Conservation (phyloP, 192 early-diverging fungal genomes). For the Umbelopsis ramanniana region DNA sequence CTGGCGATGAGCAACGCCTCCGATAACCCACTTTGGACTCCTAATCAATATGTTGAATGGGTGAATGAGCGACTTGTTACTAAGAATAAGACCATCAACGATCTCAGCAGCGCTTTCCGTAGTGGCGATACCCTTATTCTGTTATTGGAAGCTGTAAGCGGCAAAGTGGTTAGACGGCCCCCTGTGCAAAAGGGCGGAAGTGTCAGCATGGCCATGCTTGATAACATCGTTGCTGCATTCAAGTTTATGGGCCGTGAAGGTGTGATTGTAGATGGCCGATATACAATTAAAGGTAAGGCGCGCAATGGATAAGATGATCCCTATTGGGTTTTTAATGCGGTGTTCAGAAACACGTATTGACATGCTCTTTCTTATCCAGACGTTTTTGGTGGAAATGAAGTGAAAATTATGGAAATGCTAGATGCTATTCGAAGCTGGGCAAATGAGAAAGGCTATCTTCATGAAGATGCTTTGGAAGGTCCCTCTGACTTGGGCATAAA, state of each 20-base stretch:
- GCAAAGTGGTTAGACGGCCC: slow-evolving; percentile 43
- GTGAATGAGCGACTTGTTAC: slow-evolving; percentile 43
- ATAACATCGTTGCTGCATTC: slow-evolving; percentile 52
- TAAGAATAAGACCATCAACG: slow-evolving; percentile 26
- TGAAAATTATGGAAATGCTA: slow-evolving; percentile 34
- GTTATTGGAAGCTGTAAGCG: slow-evolving; percentile 45
- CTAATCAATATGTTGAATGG: slow-evolving; percentile 48
- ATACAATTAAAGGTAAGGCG: slow-evolving; percentile 55
- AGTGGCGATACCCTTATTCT: slow-evolving; percentile 47
- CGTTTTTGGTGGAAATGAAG: slow-evolving; percentile 39
- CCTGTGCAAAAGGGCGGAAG: slow-evolving; percentile 37
- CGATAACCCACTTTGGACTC: slow-evolving; percentile 24
- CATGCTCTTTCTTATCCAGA: slow-evolving; percentile 8
- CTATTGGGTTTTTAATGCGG: no score
- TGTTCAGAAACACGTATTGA: no score
- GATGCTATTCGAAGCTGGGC: slow-evolving; percentile 33
- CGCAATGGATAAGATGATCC: no score
- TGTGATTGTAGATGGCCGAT: slow-evolving; percentile 44
- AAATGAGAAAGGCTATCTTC: slow-evolving; percentile 15
- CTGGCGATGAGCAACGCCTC: neutral
- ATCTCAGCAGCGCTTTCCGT: slow-evolving; percentile 41
- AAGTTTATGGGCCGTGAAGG: slow-evolving; percentile 57
- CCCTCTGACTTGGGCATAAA: neutral
- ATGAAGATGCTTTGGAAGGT: neutral
- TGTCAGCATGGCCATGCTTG: slow-evolving; percentile 47